Percentiles rank a stretch among this genome's conserved stretches.
Evolutionary conservation across 1,284 basidiomycete species (phyloP).

Genomic region (Microbotryomycetes sp.): DNA sequence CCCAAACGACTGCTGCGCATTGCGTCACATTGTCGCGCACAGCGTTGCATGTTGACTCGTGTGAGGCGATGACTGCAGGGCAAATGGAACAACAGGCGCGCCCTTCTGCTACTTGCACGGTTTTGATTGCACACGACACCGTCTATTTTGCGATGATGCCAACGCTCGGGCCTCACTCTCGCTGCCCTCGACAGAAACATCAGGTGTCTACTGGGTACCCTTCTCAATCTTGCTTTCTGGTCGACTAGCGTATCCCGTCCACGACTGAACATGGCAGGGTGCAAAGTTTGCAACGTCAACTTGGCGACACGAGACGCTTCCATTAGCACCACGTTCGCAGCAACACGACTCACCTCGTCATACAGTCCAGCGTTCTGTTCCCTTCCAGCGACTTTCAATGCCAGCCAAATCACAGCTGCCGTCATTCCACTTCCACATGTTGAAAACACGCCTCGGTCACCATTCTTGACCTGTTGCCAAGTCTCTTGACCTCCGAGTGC

Average conservation of each 20-base stretch:
- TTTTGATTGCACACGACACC: too few species aligned
- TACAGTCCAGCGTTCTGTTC: constrained; percentile 58
- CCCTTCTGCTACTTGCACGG: too few species aligned
- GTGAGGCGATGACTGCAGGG: too few species aligned
- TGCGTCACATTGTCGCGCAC: too few species aligned
- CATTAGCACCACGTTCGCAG: constrained; percentile 12
- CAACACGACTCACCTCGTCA: constrained; percentile 60
- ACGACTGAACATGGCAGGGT: constrained; percentile 52
- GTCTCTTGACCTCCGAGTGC: constrained; percentile 53
- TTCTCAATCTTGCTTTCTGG: constrained; percentile 57
- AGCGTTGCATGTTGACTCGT: too few species aligned
- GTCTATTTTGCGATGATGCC: too few species aligned
- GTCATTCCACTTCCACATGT: constrained; percentile 73
- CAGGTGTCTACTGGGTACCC: too few species aligned
- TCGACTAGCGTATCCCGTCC: constrained; percentile 72
- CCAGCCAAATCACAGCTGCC: constrained; percentile 85
- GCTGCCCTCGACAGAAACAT: too few species aligned
- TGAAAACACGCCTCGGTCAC: constrained; percentile 55
- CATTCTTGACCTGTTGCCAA: constrained; percentile 52
- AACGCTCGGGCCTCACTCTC: too few species aligned
- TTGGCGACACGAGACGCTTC: not conserved
- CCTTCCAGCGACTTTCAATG: constrained; percentile 61
- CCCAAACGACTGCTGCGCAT: too few species aligned
- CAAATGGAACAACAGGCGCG: too few species aligned
- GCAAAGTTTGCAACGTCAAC: not conserved